Base-by-base conservation (phyloP, 345 rosid species). In the Eucalyptus leucophloia region DNA sequence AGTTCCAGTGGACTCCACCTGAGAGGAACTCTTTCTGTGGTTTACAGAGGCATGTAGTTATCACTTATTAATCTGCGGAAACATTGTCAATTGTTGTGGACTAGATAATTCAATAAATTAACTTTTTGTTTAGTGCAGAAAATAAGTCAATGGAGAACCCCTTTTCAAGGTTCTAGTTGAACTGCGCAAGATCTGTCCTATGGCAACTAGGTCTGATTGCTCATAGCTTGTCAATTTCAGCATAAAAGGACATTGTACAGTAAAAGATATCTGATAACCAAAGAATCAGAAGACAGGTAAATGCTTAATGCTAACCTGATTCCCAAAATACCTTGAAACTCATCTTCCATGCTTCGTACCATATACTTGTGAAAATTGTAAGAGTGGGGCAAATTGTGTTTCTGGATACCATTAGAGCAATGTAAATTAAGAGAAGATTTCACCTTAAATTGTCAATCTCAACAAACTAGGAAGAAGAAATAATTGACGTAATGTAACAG, bases 301-400 rank as follows among this genome's bases (percentile, higher is more conserved):
- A 86, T 86, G 56, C 30, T 28, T 85, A 90, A 86, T 32, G 87
- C 90, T 85, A 92, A 96, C 99, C 99, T 96, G 62, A 96, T 96
- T 54, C 99, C 99, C 88, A 97, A 94, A 83, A 97, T 96, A 89
- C 99, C 99, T n/a, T 96, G 99, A 89, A 96, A 95, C 89, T 97
- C 99, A n/a, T 97, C 98, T 93, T 97, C 99, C 99, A 97, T 97
- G 91, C 98, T 96, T 54, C 99, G 95, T 30, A 96, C 99, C 98
- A 96, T 97, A 87, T 97, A 97, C 89, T 91, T 94, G 88, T 96
- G 99, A 92, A 97, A 97, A 93, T 96, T 92, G 92, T 97, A 96
- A 77, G 99, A 96, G 89, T 90, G 94, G 83, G 98, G 98, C 90
- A 97, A 94, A 81, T 92, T 95, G 93, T 96, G 99, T 93, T 96